Conservation (phyloP, 441 rosid species). For the Pelargonium citronellum region DNA sequence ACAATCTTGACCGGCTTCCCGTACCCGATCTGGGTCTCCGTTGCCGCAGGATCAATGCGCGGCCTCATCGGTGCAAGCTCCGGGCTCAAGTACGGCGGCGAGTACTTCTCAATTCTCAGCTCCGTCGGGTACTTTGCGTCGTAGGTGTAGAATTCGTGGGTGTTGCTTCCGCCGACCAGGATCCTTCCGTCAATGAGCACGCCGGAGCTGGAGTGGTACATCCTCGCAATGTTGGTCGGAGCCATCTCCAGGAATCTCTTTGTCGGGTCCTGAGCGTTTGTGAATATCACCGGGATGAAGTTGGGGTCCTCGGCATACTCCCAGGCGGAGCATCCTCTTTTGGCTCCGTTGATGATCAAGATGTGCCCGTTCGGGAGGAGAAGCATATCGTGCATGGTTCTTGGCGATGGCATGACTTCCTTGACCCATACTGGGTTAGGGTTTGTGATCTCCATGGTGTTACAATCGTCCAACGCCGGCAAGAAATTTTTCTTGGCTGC, state of each 20-base stretch:
- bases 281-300: constrained; percentile 13
- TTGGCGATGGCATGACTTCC: constrained; percentile 19
- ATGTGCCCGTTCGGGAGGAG: constrained; percentile 17
- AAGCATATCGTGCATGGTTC: constrained; percentile 18
- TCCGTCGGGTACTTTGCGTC: no score
- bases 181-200: constrained; percentile 21
- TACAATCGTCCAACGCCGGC: constrained; percentile 11
- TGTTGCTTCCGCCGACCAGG: constrained; percentile 22
- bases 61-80: not conserved
- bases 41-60: not conserved
- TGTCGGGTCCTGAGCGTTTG: not conserved
- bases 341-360: constrained; percentile 15
- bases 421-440: constrained; percentile 10
- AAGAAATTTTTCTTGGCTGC: not conserved
- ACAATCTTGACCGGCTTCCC: no score
- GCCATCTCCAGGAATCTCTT: not conserved
- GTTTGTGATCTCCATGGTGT: constrained; percentile 7
- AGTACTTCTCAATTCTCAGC: no score
- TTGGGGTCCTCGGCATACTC: constrained; percentile 9
- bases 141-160: constrained; percentile 11
- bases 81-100: constrained; percentile 16
- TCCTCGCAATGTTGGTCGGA: constrained; percentile 17
- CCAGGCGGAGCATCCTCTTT: constrained; percentile 14
- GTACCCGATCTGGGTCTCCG: no score
- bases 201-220: constrained; percentile 23